Evolutionary conservation across 768 basidiomycete species (phyloP).

Genomic region (Leccinum disarticulatum): DNA sequence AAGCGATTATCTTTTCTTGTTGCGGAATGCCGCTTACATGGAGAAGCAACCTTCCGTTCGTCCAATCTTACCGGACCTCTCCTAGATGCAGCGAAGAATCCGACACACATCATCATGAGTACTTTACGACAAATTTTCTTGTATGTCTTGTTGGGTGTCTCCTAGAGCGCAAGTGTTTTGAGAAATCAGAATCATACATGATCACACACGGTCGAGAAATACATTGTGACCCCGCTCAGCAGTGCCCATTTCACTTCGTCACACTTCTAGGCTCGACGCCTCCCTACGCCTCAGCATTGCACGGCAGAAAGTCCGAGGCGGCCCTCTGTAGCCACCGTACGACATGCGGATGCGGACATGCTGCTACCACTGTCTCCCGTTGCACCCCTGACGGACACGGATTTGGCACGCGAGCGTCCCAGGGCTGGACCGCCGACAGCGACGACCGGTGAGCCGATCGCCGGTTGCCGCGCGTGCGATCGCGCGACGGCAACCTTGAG

Average conservation of each 20-base stretch:
- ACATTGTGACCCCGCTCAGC: not conserved
- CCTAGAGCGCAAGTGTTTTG: too few relatives aligned
- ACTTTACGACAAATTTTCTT: not conserved
- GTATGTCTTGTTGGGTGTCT: not conserved
- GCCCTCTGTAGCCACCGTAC: constrained; percentile 1
- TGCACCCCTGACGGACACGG: constrained; percentile 1
- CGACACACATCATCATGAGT: not conserved
- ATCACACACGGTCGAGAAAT: not conserved
- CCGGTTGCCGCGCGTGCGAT: not conserved
- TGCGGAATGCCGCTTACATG: constrained; percentile 14
- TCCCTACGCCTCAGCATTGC: not conserved
- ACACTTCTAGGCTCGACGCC: too few relatives aligned
- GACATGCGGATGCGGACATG: not conserved
- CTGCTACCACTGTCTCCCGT: not conserved
- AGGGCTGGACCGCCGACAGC: not conserved
- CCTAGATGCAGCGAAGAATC: not conserved
- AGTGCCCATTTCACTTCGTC: not conserved
- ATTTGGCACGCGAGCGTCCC: constrained; percentile 8
- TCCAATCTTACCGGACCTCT: constrained; percentile 8
- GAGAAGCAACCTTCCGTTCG: constrained; percentile 21
- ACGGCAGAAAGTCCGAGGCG: not conserved
- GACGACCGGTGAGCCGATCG: not conserved
- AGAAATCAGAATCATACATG: not conserved
- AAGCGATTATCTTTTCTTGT: constrained; percentile 10
- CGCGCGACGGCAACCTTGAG: constrained; percentile 21